Percentiles rank a stretch among this genome's conserved stretches.
phyloP scores from a whole-genome alignment of 164 flowering plant genomes.

The Dillenia turbinata region DNA sequence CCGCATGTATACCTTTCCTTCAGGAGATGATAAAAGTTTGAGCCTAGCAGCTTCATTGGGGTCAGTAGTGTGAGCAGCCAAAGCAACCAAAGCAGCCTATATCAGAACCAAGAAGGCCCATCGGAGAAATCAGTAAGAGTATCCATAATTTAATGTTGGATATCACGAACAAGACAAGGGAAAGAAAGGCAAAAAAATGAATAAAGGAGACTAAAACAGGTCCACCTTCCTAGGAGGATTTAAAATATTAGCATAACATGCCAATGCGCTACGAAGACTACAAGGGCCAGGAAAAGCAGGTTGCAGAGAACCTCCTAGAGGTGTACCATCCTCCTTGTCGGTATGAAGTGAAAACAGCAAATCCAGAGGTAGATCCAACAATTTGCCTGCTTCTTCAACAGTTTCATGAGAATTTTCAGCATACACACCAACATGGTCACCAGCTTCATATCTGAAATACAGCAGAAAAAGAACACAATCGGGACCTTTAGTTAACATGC shows the following conservation, averaged over 20 bases:
- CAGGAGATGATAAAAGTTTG: slow-evolving; percentile 63
- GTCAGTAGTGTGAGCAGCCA: slow-evolving; percentile 83
- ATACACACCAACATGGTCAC: slow-evolving; percentile 93
- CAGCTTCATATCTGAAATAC: slow-evolving; percentile 75
- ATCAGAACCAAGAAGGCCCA: not conserved
- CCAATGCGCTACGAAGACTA: slow-evolving; percentile 64
- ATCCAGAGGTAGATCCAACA: slow-evolving; percentile 66
- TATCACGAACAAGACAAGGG: not conserved
- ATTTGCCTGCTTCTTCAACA: slow-evolving; percentile 68
- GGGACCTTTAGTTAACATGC: not conserved
- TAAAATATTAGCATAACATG: slow-evolving; percentile 78
- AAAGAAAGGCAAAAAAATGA: not conserved
- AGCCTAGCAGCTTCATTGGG: slow-evolving; percentile 71
- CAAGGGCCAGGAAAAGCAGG: slow-evolving; percentile 90
- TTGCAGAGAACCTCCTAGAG: slow-evolving; percentile 54
- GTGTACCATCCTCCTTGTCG: slow-evolving; percentile 74
- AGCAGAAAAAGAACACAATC: not conserved
- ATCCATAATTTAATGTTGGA: too few species aligned
- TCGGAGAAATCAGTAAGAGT: not conserved
- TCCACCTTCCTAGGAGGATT: slow-evolving; percentile 80
- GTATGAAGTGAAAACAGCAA: slow-evolving; percentile 63
- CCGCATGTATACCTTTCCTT: slow-evolving; percentile 60
- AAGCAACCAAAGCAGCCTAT: slow-evolving; percentile 77
- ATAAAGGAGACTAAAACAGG: not conserved
- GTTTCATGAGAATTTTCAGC: slow-evolving; percentile 68